Conservation (phyloP, 139 green algal genomes). For the Chlamydomonas sp. region DNA sequence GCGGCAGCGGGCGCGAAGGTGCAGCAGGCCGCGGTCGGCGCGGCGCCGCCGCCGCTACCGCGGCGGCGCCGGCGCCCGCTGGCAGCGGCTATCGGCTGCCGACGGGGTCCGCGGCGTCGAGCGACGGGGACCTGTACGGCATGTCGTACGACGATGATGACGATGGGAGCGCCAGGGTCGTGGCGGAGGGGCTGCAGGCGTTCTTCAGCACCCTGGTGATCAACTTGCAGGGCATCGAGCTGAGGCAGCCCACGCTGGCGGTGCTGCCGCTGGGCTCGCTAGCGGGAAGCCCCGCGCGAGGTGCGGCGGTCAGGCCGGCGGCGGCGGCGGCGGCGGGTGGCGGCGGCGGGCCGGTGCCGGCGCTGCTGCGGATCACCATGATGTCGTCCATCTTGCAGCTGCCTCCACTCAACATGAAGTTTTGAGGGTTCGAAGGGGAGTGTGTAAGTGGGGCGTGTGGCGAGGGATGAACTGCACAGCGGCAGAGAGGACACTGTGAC, state of each 20-base stretch:
- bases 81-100: not conserved
- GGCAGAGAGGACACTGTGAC: too few species aligned
- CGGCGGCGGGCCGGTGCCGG: not conserved
- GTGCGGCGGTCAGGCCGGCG: not conserved
- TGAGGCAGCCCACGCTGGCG: conserved; percentile 26
- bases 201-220: conserved; percentile 45
- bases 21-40: not conserved
- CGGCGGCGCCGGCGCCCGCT: not conserved
- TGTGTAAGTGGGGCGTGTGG: too few species aligned
- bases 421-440: conserved; percentile 11
- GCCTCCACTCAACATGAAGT: conserved; percentile 51
- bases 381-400: conserved; percentile 27
- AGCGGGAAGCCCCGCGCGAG: not conserved
- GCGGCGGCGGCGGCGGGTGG: not conserved
- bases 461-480: too few species aligned
- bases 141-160: not conserved
- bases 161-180: not conserved
- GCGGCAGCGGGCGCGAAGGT: not conserved
- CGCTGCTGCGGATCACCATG: conserved; percentile 48
- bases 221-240: conserved; percentile 51
- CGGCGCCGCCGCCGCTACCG: not conserved
- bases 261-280: conserved; percentile 5
- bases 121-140: not conserved
- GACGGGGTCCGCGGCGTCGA: conserved; percentile 28
- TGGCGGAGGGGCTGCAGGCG: conserved; percentile 26